Evolutionary conservation across 1,284 basidiomycete genomes (phyloP), one percentile per base, ranked within the genome.

Genomic region (Microbotryomycetes sp.): DNA sequence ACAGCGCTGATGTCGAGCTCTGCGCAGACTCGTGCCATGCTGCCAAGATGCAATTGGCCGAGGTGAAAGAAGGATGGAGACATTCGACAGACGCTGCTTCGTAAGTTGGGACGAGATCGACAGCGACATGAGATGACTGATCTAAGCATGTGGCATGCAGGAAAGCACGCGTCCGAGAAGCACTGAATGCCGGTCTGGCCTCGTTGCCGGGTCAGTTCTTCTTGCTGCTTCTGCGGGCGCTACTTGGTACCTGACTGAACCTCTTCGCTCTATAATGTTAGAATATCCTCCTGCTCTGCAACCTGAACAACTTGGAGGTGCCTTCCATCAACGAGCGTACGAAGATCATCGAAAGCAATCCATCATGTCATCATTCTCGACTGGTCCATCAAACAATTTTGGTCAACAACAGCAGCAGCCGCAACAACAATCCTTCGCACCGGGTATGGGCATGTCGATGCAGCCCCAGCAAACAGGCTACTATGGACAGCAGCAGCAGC

Each of bases 101-200:
- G 64, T 60, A 25, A 54, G 64, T 59, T 19, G 4, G 15, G 23
- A 28, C 9, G 49, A 12, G 9, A 9, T 15, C 23, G n/a, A 23
- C 23, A 9, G 22, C n/a, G n/a, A n/a, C n/a, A n/a, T n/a, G n/a
- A n/a, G n/a, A n/a, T n/a, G n/a, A n/a, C n/a, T n/a, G n/a, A n/a
- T n/a, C n/a, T n/a, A n/a, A n/a, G n/a, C n/a, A n/a, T n/a, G n/a
- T n/a, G n/a, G n/a, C 22, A 25, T 15, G 6, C 54, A 68, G 66
- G 3, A 68, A 66, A 55, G 56, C 64, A 1, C 59, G 66, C 0
- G 66, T 68, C 0, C 53, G 66, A 16, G 66, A 68, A 58, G 64
- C 66, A 1, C 61, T 68, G 49, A 68, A 68, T 25, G 64, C 66
- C 5, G 66, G 66, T 3, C 19, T 59, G 6, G 45, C 51, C 2